phyloP scores from a whole-genome alignment of 2,329 filamentous ascomycete species.

The Aspergillus glaucus region DNA sequence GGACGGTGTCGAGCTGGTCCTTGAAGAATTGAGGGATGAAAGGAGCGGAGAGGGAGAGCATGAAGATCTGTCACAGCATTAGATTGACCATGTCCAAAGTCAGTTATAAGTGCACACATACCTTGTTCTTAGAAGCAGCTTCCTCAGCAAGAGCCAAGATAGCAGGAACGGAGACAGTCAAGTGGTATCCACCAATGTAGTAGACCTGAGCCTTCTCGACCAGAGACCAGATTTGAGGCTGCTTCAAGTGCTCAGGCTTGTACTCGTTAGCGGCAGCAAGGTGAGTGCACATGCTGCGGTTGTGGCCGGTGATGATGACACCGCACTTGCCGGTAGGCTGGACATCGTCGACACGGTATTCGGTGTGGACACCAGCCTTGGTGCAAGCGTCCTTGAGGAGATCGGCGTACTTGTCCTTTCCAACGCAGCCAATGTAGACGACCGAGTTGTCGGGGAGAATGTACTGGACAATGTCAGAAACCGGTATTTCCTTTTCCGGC shows the following conservation, averaged over 20 bases:
- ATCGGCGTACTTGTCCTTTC: conserved; percentile 91
- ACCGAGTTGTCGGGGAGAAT: conserved; percentile 83
- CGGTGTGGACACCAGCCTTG: conserved; percentile 81
- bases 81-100: conserved; percentile 5
- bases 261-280: conserved; percentile 96
- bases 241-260: conserved; percentile 87
- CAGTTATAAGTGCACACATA: conserved; percentile 20
- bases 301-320: conserved; percentile 93
- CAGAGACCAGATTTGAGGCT: conserved; percentile 82
- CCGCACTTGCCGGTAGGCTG: conserved; percentile 88
- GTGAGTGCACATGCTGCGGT: conserved; percentile 91
- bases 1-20: conserved; percentile 77
- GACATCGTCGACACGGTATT: conserved; percentile 85
- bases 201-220: conserved; percentile 82
- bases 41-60: conserved; percentile 86
- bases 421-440: conserved; percentile 88
- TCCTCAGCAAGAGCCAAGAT: conserved; percentile 86
- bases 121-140: conserved; percentile 83
- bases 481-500: not conserved
- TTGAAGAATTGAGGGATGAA: conserved; percentile 99
- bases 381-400: conserved; percentile 80
- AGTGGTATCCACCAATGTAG: conserved; percentile 94
- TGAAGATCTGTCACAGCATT: conserved; percentile 52
- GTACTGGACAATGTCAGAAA: conserved; percentile 52
- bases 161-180: conserved; percentile 90